phyloP scores from a whole-genome alignment of 2,329 filamentous ascomycete genomes.

The Botrytis cinerea region DNA sequence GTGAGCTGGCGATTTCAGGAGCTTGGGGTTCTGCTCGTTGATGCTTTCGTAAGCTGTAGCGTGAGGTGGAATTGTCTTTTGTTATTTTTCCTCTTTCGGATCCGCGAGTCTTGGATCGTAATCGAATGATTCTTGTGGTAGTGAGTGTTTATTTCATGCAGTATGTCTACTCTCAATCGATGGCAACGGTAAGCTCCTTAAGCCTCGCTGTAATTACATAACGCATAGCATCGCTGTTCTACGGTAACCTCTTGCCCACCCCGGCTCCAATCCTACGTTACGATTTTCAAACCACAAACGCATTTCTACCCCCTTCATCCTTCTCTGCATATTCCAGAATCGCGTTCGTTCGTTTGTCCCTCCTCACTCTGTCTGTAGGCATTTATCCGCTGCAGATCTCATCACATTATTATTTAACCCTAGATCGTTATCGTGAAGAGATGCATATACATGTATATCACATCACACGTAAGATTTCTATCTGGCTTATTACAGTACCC shows the following conservation, averaged over 20 bases:
- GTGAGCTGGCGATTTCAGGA: constrained; percentile 9
- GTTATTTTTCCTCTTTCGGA: not conserved
- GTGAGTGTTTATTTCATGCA: not conserved
- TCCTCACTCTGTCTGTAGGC: not conserved
- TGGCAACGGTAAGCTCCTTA: constrained; percentile 1
- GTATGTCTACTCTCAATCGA: not conserved
- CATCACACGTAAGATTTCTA: not conserved
- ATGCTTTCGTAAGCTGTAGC: not conserved
- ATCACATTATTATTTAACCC: not conserved
- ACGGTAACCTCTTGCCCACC: not conserved
- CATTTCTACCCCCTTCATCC: not conserved
- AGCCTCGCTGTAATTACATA: constrained; percentile 1
- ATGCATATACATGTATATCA: constrained; percentile 5
- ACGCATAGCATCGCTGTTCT: not conserved
- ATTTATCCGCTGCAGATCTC: constrained; percentile 20
- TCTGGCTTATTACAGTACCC: not conserved
- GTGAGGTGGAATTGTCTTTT: not conserved
- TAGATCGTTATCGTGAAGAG: not conserved
- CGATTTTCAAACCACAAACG: not conserved
- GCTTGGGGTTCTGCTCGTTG: not conserved
- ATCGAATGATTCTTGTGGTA: not conserved
- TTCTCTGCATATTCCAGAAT: constrained; percentile 26
- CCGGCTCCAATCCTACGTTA: not conserved
- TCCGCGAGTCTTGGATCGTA: not conserved
- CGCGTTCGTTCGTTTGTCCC: constrained; percentile 5